Percentiles rank a stretch among this genome's conserved stretches.
These are phyloP conservation scores for Yarrowia bubula DNA, from an alignment of 805 yeast genomes.

Conservation along the genomic window DNA sequence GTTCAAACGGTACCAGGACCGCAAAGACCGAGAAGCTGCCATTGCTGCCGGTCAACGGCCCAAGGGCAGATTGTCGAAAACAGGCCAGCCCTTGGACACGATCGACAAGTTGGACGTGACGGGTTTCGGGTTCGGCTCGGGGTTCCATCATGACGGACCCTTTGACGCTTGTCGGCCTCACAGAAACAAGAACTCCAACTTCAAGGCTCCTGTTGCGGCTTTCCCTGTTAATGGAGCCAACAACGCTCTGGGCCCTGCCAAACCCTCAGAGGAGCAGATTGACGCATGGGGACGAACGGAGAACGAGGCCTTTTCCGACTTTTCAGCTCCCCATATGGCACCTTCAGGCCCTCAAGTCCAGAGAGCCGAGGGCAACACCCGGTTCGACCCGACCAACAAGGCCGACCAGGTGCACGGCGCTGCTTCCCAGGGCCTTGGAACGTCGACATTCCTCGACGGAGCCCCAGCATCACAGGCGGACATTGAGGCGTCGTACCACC, in stretches of 20 bases:
- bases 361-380: constrained; percentile 42
- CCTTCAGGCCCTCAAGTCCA: constrained; percentile 37
- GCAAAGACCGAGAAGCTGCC: constrained; percentile 21
- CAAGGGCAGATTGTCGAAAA: constrained; percentile 37
- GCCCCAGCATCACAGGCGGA: constrained; percentile 76
- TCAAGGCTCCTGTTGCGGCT: constrained; percentile 88
- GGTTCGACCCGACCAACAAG: constrained; percentile 70
- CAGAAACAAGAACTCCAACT: constrained; percentile 65
- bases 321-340: constrained; percentile 34
- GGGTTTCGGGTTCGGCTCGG: constrained; percentile 88
- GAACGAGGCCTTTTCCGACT: constrained; percentile 47
- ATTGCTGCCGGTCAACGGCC: not conserved
- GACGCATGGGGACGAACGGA: constrained; percentile 71
- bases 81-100: constrained; percentile 72
- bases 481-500: constrained; percentile 37
- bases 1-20: constrained; percentile 26
- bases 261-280: constrained; percentile 41
- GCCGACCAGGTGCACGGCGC: constrained; percentile 80
- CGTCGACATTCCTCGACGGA: constrained; percentile 90
- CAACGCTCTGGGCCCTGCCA: constrained; percentile 51
- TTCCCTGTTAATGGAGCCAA: constrained; percentile 97
- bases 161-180: constrained; percentile 98
- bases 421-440: constrained; percentile 83
- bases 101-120: constrained; percentile 96
- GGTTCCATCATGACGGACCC: constrained; percentile 98